Evolutionary conservation across 805 yeast genomes (phyloP), one percentile per base, ranked within the genome.

Genomic region (Pachysolen tannophilus): DNA sequence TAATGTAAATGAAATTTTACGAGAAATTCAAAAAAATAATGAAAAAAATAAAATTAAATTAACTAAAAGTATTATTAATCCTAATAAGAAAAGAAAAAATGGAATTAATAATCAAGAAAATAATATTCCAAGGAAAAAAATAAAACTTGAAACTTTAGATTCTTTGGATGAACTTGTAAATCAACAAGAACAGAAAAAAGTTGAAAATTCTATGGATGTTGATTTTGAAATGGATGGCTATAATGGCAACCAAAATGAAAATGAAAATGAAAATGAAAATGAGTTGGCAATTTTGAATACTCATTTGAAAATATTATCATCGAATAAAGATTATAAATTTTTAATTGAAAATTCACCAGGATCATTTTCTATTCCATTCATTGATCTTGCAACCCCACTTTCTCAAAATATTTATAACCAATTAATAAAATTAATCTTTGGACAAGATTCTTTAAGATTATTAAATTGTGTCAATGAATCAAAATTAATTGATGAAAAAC

Each of bases 401-500:
- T 70, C 73, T 46, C 62, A 66, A 30, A 58, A 61, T 38, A 68
- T 68, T 13, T 72, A 69, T 46, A 83, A 80, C 43, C 69, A 75
- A 29, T 51, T 78, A 18, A 49, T 83, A 28, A 72, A 77, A 37
- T 60, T 75, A 2, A 68, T 83, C 0, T 58, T 82, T 40, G 92
- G 92, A 1, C 61, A 69, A 7, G 69, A 78, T 13, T 74, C 88
- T 0, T 67, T 82, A 37, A 69, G 95, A 35, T 65, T 92, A 3
- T 59, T 90, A 40, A 76, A 94, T 43, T 82, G 95, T 46, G 69
- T 92, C 21, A 75, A 83, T 38, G 69, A 69, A 8, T 66, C 75
- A 47, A 75, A 76, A 43, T 65, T 86, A 31, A 80, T 82, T 7
- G 95, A 94, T 43, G 98, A 92, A 50, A 88, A 90, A 49, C 65